A percentile compares a stretch with the other conserved stretches of the same genome.
Conservation (phyloP, 179 eudicot genomes). For the Spinacia oleracea region DNA sequence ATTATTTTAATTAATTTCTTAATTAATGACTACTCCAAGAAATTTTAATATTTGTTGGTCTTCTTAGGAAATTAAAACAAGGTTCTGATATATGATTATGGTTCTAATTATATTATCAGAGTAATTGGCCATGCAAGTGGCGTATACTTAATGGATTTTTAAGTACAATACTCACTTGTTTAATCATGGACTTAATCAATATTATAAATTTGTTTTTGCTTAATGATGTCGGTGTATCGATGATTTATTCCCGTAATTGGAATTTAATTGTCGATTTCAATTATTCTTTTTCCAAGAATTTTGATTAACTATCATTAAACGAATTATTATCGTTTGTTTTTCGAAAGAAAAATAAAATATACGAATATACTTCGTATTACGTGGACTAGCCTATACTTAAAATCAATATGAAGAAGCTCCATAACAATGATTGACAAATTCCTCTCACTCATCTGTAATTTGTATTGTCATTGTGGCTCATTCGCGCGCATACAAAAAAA, state of each 20-base stretch:
- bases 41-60: conserved; percentile 17
- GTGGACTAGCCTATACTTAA: too few species aligned
- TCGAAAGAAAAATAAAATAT: too few species aligned
- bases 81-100: conserved; percentile 5
- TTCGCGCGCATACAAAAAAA: too few species aligned
- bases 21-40: conserved; percentile 21
- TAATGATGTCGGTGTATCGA: conserved; percentile 20
- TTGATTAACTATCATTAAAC: too few species aligned
- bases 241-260: not conserved
- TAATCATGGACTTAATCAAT: conserved; percentile 15
- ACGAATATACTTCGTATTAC: too few species aligned
- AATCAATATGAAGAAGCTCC: too few species aligned
- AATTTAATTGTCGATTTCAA: not conserved
- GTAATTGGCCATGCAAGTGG: conserved; percentile 11
- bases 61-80: conserved; percentile 19
- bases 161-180: conserved; percentile 15
- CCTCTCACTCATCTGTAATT: too few species aligned
- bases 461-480: too few species aligned
- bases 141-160: not conserved
- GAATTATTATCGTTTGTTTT: too few species aligned
- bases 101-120: conserved; percentile 11
- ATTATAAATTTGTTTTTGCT: conserved; percentile 4
- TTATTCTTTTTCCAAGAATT: too few species aligned
- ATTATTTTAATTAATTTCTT: too few species aligned
- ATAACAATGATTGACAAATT: too few species aligned